phyloP scores from a whole-genome alignment of 306 rosid genomes.

The Carpinus fangiana region DNA sequence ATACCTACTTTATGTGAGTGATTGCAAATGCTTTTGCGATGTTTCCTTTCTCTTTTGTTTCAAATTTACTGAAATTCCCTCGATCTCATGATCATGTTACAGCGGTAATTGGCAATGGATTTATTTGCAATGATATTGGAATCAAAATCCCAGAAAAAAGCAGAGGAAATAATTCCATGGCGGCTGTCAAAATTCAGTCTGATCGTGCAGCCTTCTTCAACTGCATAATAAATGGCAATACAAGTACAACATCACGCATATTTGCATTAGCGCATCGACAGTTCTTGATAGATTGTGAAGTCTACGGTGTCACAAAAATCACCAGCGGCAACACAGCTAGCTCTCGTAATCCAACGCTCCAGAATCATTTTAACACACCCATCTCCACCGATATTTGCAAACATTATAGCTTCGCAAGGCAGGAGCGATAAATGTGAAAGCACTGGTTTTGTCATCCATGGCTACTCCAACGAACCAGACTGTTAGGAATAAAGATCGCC shows the following conservation, averaged over 20 bases:
- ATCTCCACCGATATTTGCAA: neutral
- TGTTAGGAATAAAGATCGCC: too few relatives aligned
- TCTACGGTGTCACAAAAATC: neutral
- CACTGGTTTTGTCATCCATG: neutral
- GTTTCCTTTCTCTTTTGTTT: too few relatives aligned
- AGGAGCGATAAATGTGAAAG: constrained; percentile 1
- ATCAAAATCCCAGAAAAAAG: neutral
- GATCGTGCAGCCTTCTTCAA: neutral
- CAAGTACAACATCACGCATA: neutral
- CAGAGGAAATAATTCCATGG: neutral
- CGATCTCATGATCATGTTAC: too few relatives aligned
- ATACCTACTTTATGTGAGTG: constrained; percentile 27
- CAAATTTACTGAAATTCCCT: too few relatives aligned
- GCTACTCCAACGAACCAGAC: neutral
- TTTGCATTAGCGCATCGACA: constrained; percentile 9
- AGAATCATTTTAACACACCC: neutral
- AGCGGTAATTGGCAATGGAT: constrained; percentile 11
- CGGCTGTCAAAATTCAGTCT: neutral
- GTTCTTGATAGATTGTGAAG: neutral
- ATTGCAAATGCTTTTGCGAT: too few relatives aligned
- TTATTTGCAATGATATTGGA: constrained; percentile 1
- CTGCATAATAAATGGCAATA: neutral
- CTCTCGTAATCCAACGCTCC: neutral
- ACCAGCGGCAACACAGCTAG: neutral
- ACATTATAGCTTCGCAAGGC: neutral